Evolutionary conservation across 1,139 yeast species (phyloP).

Genomic region (Ogataea hybrid): DNA sequence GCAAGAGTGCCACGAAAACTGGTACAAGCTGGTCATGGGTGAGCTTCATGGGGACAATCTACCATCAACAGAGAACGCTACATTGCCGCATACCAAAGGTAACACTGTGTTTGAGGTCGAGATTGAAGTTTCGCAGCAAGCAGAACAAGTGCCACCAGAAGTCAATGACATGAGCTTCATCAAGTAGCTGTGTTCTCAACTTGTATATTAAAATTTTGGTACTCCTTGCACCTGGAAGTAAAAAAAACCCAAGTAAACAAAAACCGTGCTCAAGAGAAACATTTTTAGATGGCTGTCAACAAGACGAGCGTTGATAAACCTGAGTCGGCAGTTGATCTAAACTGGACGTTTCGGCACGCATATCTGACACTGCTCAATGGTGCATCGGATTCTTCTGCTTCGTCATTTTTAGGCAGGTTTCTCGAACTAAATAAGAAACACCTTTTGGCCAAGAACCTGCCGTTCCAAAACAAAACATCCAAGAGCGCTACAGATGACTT

Average conservation of each 20-base stretch:
- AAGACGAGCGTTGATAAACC: not conserved
- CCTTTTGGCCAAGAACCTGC: constrained; percentile 35
- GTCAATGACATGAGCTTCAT: constrained; percentile 37
- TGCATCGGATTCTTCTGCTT: constrained; percentile 24
- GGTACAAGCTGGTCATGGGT: constrained; percentile 68
- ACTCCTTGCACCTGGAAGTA: constrained; percentile 8
- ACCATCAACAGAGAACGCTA: constrained; percentile 38
- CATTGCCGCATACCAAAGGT: constrained; percentile 37
- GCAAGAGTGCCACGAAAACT: constrained; percentile 73
- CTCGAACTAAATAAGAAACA: constrained; percentile 37
- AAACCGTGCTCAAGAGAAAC: not conserved
- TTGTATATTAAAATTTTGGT: not conserved
- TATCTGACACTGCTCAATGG: constrained; percentile 26
- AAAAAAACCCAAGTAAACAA: constrained; percentile 9
- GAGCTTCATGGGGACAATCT: constrained; percentile 35
- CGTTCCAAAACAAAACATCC: constrained; percentile 31
- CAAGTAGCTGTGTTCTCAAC: constrained; percentile 2
- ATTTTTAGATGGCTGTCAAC: constrained; percentile 1
- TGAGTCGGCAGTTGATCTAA: not conserved
- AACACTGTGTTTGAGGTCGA: constrained; percentile 23
- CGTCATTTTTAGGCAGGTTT: constrained; percentile 46
- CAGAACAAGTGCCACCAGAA: constrained; percentile 36
- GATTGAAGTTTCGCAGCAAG: not conserved
- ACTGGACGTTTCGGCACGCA: constrained; percentile 6
- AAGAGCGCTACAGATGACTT: constrained; percentile 13